Evolutionary conservation across 495 filamentous ascomycete species (phyloP), one percentile per base, ranked within the genome.

Genomic region (Lindgomyces ingoldianus): DNA sequence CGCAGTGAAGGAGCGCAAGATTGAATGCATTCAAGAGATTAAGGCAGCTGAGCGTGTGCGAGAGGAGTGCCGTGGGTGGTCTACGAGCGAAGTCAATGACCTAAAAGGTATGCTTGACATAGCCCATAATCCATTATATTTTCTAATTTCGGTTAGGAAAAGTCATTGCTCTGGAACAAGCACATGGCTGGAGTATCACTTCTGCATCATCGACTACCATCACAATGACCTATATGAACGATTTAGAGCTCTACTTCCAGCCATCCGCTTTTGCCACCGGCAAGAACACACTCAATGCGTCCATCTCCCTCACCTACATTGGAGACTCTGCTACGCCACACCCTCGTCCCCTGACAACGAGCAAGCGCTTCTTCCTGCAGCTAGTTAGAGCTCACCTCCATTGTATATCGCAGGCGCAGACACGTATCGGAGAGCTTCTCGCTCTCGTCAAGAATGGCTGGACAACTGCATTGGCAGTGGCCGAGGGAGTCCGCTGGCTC

Each of bases 51-150:
- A 97, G 70, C 87, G 86, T 58, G 79, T 95, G 36, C 85, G 88
- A 64, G 91, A 96, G 73, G 87, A 94, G 68, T 96, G 88, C 73
- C 84, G 92, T 18, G 92, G 94, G 21, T 96, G 92, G 89, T 94
- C 86, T 62, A 81, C 86, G 27, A 83, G 79, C 18, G 94, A 98
- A 72, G 87, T 98, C 57, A 79, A 75, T 54, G 80, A 80, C 24
- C 77, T 93, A 8, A 90, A 93, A 80, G 81, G 89, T 91, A 76
- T 70, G 81, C 68, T 58, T 64, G 44, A 62, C 10, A 11, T 22
- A 22, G 12, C n/a, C 27, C 21, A 36, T 33, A 4, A 46, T 10
- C 47, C 45, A 24, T 12, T 8, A 52, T 16, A 26, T 45, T 41
- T 18, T 10, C 48, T 39, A 57, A 58, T 19, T 14, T 6, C 27